Evolutionary conservation across 176 grass and related monocot species (phyloP).

Genomic region (Hordeum marinum): DNA sequence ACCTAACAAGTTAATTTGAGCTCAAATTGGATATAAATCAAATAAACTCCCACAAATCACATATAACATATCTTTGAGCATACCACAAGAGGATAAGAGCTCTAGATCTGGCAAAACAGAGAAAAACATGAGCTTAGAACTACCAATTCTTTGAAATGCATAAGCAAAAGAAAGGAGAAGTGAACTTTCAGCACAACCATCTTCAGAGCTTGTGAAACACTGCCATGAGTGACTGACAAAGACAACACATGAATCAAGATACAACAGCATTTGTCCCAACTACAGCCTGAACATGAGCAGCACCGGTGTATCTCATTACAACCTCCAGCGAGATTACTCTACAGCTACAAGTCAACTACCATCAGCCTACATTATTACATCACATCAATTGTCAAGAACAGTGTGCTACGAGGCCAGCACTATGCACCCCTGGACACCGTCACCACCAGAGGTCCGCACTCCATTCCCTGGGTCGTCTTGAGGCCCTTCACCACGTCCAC

Average conservation of each 20-base stretch:
- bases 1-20: too few species aligned
- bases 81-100: too few species aligned
- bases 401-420: neutral
- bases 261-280: neutral
- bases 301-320: slow-evolving; percentile 10
- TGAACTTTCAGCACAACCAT: neutral
- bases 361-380: slow-evolving; percentile 25
- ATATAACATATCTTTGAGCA: too few species aligned
- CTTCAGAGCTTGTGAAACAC: neutral
- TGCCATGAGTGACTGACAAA: neutral
- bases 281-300: slow-evolving; percentile 25
- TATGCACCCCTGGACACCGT: slow-evolving; percentile 23
- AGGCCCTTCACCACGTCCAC: slow-evolving; percentile 81
- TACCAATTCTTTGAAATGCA: neutral
- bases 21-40: too few species aligned
- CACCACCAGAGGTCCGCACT: slow-evolving; percentile 46
- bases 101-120: neutral
- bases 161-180: neutral
- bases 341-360: neutral
- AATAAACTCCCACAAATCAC: too few species aligned
- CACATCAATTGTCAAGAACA: neutral
- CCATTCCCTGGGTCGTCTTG: slow-evolving; percentile 51
- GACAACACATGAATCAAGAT: slow-evolving; percentile 1
- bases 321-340: neutral
- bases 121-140: neutral